Conservation (phyloP, 768 basidiomycete species). For the Phaeotremella skinneri region DNA sequence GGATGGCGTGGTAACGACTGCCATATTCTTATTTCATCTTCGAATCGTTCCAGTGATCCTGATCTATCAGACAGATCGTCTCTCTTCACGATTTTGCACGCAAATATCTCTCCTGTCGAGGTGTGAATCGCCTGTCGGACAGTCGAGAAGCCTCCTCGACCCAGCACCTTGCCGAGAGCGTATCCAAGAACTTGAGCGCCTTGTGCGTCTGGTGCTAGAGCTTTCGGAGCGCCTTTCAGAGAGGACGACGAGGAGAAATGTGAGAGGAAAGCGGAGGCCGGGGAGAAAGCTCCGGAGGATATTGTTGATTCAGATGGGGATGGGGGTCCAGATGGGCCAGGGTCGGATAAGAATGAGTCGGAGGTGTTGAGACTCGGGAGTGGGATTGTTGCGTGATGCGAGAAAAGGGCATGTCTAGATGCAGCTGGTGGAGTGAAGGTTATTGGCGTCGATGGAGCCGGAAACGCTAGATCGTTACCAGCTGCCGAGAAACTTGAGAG, state of each 20-base stretch:
- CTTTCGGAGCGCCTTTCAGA: constrained; percentile 11
- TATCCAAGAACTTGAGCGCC: constrained; percentile 70
- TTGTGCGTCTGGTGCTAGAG: constrained; percentile 59
- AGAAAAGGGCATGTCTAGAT: constrained; percentile 44
- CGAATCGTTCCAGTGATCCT: constrained; percentile 50
- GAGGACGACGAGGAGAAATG: constrained; percentile 41
- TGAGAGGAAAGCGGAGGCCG: constrained; percentile 51
- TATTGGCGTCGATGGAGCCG: not conserved
- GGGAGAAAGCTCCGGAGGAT: constrained; percentile 44
- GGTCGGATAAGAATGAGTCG: constrained; percentile 25
- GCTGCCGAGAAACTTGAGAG: constrained; percentile 29
- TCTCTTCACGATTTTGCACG: constrained; percentile 73
- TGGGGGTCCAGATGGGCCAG: constrained; percentile 32
- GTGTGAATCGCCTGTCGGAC: constrained; percentile 68
- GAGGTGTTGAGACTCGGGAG: constrained; percentile 12
- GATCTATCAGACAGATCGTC: constrained; percentile 50
- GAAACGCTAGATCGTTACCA: constrained; percentile 26
- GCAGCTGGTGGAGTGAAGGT: constrained; percentile 39
- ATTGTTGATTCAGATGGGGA: constrained; percentile 27
- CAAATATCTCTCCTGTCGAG: constrained; percentile 65
- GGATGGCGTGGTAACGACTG: constrained; percentile 41
- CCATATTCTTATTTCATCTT: constrained; percentile 49
- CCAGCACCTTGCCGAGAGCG: constrained; percentile 70
- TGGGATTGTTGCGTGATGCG: constrained; percentile 36
- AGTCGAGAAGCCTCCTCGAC: constrained; percentile 75